Evolutionary conservation across 352 stramenopile species (phyloP), one percentile per base, ranked within the genome.

Genomic region (Globisporangium splendens): DNA sequence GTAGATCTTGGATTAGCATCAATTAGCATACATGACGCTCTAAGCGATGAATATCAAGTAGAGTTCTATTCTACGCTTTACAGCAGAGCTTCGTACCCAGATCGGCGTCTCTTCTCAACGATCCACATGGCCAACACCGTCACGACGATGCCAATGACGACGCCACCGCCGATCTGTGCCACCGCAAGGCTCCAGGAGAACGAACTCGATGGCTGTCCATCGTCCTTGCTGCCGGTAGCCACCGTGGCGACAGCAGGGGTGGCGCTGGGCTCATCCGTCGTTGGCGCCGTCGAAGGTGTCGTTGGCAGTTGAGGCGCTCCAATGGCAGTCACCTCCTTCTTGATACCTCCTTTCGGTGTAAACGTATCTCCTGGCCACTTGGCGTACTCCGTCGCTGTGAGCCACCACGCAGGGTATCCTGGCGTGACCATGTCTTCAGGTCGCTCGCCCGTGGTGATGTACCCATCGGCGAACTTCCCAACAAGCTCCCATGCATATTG

Each of bases 361-460:
- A 78, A 79, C 38, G 70, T 73, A 15, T 72, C 54, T 7, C 73
- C 73, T 4, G 77, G 77, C 77, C 77, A 88, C 49, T 77, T 59
- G 17, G 63, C 48, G 55, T 70, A 88, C 31, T 83, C 65, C 3
- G 63, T 75, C 22, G 47, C 17, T 17, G 60, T 44, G 0, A 88
- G 65, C 70, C 73, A 85, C 72, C 68, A 83, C 46, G 65, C 60
- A 2, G 72, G 73, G 55, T 88, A 88, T 20, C 77, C 77, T 3
- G 65, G 73, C 21, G 65, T 62, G 10, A 56, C 50, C 70, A 83
- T 83, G 12, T 86, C 50, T 2, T 72, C 63, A 1, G 68, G 61
- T 8, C 54, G 35, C 48, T 88, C 77, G 35, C 77, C 77, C 0
- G 68, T 83, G 18, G 70, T 81, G 54, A 88, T 63, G 56, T 86